Base-by-base conservation (phyloP, 805 yeast species). In the Zygoascus flipseniorum region DNA sequence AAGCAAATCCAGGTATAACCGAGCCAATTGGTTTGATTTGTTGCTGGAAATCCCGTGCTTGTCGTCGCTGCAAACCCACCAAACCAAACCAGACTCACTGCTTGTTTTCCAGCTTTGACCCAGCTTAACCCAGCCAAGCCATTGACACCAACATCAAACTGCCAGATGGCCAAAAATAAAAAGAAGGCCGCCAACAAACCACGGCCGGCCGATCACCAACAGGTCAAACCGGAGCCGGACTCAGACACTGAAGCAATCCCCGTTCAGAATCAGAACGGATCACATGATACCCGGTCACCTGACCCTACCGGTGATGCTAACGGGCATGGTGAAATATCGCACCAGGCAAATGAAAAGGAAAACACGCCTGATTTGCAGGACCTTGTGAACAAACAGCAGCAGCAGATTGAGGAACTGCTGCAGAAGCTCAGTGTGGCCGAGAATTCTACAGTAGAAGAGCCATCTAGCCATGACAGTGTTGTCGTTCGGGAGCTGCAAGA, bases 401-500 rank as follows among this genome's bases (percentile, higher is more conserved):
- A 32, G 37, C 52, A 52, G 50, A 50, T 54, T 26, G 43, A 41
- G 14, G 43, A 43, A 16, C 46, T 57, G 41, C 39, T 39, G 42
- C 14, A 23, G 14, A 47, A 19, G 51, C 41, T 28, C 51, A 43
- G 31, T 11, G 13, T 37, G 31, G 18, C 32, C 5, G 51, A 48
- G 31, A 3, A 32, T 9, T 10, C 28, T 9, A 20, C 31, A 2
- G 16, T 37, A 6, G 18, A 20, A 13, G 16, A 37, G 4, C 5
- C 19, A 14, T 19, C 23, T 16, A 31, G 28, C 18, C 35, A 31
- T 16, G 48, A 23, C 19, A 6, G 47, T 16, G 31, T 37, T 9
- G 43, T 41, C 4, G 32, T 20, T 31, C 41, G 85, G 62, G 84
- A 79, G 54, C 72, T 88, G 0, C 84, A 85, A 62, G 69, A 66